A percentile compares a stretch with the other conserved stretches of the same genome.
Conservation (phyloP, 1,284 basidiomycete genomes). For the Puccinia hordei region DNA sequence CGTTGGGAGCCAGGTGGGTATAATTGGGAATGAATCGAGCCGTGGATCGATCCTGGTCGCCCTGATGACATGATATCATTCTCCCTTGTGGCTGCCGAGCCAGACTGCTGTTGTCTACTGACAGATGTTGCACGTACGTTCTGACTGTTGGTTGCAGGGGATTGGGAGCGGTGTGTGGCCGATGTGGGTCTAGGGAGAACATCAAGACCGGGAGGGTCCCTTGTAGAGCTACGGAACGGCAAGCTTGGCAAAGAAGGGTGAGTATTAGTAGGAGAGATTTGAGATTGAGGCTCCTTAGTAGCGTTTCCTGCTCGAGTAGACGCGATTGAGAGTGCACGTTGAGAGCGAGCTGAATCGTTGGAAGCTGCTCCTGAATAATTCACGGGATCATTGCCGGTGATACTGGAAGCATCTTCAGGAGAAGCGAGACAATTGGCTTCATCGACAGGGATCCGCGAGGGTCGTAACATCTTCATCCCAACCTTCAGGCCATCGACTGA, state of each 20-base stretch:
- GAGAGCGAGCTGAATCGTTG: neutral
- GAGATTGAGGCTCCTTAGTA: neutral
- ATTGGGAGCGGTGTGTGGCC: neutral
- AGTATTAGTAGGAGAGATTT: neutral
- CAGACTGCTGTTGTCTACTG: constrained; percentile 1
- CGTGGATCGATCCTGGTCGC: constrained; percentile 13
- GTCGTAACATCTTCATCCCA: neutral
- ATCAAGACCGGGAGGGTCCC: neutral
- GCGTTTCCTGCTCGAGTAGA: constrained; percentile 2
- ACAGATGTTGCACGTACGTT: neutral
- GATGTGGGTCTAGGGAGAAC: neutral
- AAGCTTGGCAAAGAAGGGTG: neutral
- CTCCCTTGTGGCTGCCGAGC: neutral
- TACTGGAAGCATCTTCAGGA: neutral
- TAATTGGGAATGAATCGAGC: neutral
- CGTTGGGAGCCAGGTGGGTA: constrained; percentile 7
- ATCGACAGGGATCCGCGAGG: constrained; percentile 19
- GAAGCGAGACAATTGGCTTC: constrained; percentile 1
- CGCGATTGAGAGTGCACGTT: neutral
- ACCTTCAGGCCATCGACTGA: constrained; percentile 23
- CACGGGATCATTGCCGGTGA: neutral
- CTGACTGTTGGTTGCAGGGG: neutral
- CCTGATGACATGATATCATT: neutral
- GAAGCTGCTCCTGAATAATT: neutral
- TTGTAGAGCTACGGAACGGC: neutral